Percentiles rank a stretch among this genome's conserved stretches.
Conservation (phyloP, 306 rosid genomes). For the Begonia loranthoides region DNA sequence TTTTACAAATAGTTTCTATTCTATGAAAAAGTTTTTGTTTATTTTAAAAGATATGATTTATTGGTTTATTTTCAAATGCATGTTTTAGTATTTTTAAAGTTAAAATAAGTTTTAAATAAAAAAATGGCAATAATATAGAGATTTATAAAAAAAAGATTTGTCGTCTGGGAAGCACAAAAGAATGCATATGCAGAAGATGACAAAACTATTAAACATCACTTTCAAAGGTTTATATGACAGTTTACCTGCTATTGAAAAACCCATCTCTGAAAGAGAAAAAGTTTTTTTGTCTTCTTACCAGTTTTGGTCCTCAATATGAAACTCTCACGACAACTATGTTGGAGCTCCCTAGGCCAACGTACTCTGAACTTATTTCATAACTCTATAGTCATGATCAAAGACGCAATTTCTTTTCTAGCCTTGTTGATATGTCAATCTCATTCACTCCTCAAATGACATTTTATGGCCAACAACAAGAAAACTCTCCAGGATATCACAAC, state of each 20-base stretch:
- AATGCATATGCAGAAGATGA: slow-evolving; percentile 1
- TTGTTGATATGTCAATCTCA: not conserved
- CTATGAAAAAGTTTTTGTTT: too few relatives aligned
- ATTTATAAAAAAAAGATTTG: too few relatives aligned
- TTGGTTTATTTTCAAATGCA: too few relatives aligned
- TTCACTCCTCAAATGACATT: slow-evolving; percentile 1
- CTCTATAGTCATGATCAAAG: slow-evolving; percentile 2
- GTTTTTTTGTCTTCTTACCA: slow-evolving; percentile 8
- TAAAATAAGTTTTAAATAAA: too few relatives aligned
- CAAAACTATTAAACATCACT: too few relatives aligned
- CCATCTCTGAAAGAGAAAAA: not conserved
- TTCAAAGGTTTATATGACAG: slow-evolving; percentile 6
- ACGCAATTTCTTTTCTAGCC: not conserved
- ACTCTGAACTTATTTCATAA: slow-evolving; percentile 1
- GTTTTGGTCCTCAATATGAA: slow-evolving; percentile 12
- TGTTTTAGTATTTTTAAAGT: too few relatives aligned
- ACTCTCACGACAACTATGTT: slow-evolving; percentile 4
- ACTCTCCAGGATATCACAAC: not conserved
- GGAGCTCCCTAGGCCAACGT: slow-evolving; percentile 2
- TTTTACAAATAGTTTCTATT: too few relatives aligned
- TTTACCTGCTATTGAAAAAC: slow-evolving; percentile 2
- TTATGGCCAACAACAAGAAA: not conserved
- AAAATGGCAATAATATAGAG: too few relatives aligned
- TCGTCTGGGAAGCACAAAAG: not conserved
- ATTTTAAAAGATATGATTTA: too few relatives aligned